Evolutionary conservation across 73 alveolate genomes (phyloP), one percentile per base, ranked within the genome.

Genomic region (Blepharisma stoltei): DNA sequence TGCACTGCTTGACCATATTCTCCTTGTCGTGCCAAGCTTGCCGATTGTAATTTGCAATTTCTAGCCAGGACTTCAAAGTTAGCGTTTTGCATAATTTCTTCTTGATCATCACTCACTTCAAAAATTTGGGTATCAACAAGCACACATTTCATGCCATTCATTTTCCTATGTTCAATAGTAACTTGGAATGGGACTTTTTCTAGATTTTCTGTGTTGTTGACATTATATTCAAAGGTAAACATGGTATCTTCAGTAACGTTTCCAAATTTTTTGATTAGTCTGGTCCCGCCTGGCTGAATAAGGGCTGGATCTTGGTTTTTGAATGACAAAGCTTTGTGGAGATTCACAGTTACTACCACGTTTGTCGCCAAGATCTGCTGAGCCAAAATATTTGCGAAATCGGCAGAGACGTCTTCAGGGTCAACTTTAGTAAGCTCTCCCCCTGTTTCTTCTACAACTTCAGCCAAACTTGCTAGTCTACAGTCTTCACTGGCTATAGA

Each of bases 401-500:
- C 88, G 49, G 86, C 77, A 8, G 85, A 71, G 55, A 95, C 85
- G 18, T 86, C 46, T 46, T 86, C 97, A 21, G 98, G 99, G 41
- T 85, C 88, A 20, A 95, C 98, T 76, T 95, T 84, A 38, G 88
- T 86, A 44, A 95, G 90, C 49, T 71, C 83, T 43, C 99, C 98
- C 79, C 96, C 96, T 6, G 97, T 85, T 54, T 78, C 70, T 65
- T 91, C 97, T 83, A 89, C 89, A 54, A 95, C 81, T 27, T 67
- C 67, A 76, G 89, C 70, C 54, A 95, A 75, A 14, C 89, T 71
- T 41, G 88, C 98, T 20, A 95, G 54, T 46, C 87, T 90, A 80
- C 97, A 89, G 54, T 95, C 97, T 54, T 93, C 97, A 23, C 97
- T 98, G 67, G 80, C 90, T 68, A 95, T 93, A 18, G 96, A 76